Conservation (phyloP, 805 yeast species). For the Candida khao-thaluensis region DNA sequence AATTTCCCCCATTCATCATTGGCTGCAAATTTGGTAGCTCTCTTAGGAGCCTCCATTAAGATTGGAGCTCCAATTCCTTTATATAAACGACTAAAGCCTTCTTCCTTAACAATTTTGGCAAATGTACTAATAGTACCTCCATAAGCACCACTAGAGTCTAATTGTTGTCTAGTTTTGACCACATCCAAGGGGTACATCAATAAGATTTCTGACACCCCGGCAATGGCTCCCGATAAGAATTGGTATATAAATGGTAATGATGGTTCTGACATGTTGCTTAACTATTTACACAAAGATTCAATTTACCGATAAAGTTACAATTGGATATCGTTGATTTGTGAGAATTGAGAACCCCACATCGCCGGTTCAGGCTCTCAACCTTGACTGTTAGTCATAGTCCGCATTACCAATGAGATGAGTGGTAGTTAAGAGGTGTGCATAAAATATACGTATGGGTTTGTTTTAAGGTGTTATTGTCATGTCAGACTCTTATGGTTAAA, state of each 20-base stretch:
- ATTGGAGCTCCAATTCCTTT: slow-evolving; percentile 96
- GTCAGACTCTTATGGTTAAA: too few species aligned
- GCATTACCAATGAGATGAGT: too few species aligned
- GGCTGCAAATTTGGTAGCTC: slow-evolving; percentile 98
- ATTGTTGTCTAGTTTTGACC: slow-evolving; percentile 93
- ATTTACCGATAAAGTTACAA: neutral
- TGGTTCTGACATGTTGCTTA: slow-evolving; percentile 15
- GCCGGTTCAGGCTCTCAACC: slow-evolving; percentile 5
- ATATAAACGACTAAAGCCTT: slow-evolving; percentile 81
- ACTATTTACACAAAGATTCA: slow-evolving; percentile 1
- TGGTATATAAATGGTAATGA: slow-evolving; percentile 84
- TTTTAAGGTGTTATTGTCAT: too few species aligned
- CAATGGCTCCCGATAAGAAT: slow-evolving; percentile 88
- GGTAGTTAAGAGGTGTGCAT: too few species aligned
- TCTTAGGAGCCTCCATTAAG: slow-evolving; percentile 98
- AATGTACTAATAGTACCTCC: slow-evolving; percentile 83
- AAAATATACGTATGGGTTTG: too few species aligned
- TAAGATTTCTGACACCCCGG: slow-evolving; percentile 94
- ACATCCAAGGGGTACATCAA: slow-evolving; percentile 97
- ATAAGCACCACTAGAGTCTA: slow-evolving; percentile 64
- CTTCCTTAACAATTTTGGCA: slow-evolving; percentile 76
- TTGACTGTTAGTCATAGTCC: too few species aligned
- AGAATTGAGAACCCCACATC: slow-evolving; percentile 5
- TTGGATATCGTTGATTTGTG: slow-evolving; percentile 6
- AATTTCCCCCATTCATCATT: slow-evolving; percentile 94